Conservation (phyloP, 2,329 filamentous ascomycete genomes). For the Bipolaris bicolor region DNA sequence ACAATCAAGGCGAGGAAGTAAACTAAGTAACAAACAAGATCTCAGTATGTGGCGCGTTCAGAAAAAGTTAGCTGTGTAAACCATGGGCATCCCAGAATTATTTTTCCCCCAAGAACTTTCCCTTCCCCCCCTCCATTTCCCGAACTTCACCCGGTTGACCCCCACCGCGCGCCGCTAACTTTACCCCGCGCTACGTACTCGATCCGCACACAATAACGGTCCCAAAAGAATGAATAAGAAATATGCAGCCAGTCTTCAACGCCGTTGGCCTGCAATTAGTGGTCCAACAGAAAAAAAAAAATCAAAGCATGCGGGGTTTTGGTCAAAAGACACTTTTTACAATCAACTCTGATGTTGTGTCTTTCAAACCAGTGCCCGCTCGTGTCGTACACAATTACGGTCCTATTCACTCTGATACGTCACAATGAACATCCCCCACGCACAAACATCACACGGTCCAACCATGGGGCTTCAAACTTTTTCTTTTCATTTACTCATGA, state of each 20-base stretch:
- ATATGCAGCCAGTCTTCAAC: not conserved
- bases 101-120: constrained; percentile 13
- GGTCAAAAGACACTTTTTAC: not conserved
- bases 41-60: no score
- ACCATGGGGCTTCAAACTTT: constrained; percentile 16
- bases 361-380: not conserved
- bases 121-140: not conserved
- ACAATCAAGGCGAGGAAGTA: no score
- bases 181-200: constrained; percentile 27
- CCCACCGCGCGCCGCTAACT: constrained; percentile 8
- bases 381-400: not conserved
- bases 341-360: not conserved
- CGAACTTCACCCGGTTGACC: constrained; percentile 22
- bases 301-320: not conserved
- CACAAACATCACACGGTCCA: not conserved
- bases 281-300: not conserved
- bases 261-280: not conserved
- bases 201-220: not conserved
- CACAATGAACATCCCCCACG: not conserved
- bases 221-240: not conserved
- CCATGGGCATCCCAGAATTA: constrained; percentile 20
- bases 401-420: not conserved
- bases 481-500: constrained; percentile 15
- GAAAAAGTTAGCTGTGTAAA: not conserved
- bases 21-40: no score